Evolutionary conservation across 2,329 filamentous ascomycete species (phyloP), one percentile per base, ranked within the genome.

Genomic region (Pseudogymnoascus sp.): DNA sequence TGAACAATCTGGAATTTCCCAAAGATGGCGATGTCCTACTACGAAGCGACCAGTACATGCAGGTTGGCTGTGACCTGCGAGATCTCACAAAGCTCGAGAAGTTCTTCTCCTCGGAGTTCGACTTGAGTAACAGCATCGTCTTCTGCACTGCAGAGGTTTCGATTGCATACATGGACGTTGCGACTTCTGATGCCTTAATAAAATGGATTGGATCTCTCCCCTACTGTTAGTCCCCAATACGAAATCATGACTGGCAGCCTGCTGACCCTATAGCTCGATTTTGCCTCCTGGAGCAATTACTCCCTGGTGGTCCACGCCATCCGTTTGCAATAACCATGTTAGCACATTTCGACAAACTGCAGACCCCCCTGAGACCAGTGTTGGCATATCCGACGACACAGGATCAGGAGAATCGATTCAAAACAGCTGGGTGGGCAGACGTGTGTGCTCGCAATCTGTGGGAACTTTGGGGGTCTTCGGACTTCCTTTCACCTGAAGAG

Each of bases 61-160:
- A 91, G 63, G 76, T 96, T 58, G 91, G 89, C 4, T 96, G 90
- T 68, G 90, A 96, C 72, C 75, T 97, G 37, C 82, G 87, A 38
- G 80, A 93, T 60, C 77, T 91, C 4, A 70, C 77, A 20, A 77
- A 76, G 14, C 77, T 97, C 8, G 77, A 86, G 62, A 70, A 76
- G 5, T 77, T 83, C 3, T 74, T 96, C 22, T 78, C 79, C 16
- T 74, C 74, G 9, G 78, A 87, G 47, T 70, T 90, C 2, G 76
- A 86, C 38, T 70, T 87, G 14, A 70, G 79, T 1, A 75, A 82
- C 6, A 84, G 82, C 62, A 78, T 81, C 2, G 81, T 96, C 2
- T 76, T 97, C 22, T 96, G 94, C 68, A 81, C 91, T 25, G 91
- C 91, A 0, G 93, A 97, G 74, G 91, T 96, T 12, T 95, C 91